Evolutionary conservation across 1,139 yeast genomes (phyloP).

Genomic region (Pichia sp.): DNA sequence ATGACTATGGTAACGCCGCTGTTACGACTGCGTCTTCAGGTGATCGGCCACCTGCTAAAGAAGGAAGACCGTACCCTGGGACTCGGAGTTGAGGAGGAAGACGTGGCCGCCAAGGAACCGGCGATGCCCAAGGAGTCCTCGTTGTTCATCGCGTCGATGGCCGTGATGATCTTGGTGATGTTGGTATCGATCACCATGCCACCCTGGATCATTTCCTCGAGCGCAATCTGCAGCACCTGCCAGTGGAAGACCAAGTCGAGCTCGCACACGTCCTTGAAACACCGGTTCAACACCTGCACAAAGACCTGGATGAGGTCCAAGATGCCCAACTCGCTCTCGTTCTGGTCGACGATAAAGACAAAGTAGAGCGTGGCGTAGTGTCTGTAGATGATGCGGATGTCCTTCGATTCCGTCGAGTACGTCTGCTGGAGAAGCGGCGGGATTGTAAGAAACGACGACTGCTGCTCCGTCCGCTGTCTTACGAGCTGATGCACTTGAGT

Average conservation of each 20-base stretch:
- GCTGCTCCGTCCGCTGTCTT: slow-evolving; percentile 61
- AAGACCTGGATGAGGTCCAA: slow-evolving; percentile 92
- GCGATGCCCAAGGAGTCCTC: slow-evolving; percentile 34
- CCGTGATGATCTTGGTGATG: slow-evolving; percentile 75
- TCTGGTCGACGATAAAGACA: slow-evolving; percentile 93
- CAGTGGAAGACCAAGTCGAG: slow-evolving; percentile 93
- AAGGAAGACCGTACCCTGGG: slow-evolving; percentile 10
- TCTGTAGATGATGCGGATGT: slow-evolving; percentile 84
- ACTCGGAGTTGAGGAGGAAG: slow-evolving; percentile 3
- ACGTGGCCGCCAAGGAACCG: not conserved
- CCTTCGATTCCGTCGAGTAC: slow-evolving; percentile 55
- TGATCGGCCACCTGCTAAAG: slow-evolving; percentile 24
- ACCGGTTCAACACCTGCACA: slow-evolving; percentile 89
- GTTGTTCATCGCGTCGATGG: slow-evolving; percentile 60
- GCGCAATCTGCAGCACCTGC: slow-evolving; percentile 90
- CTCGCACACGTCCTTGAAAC: slow-evolving; percentile 93
- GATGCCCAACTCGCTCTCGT: slow-evolving; percentile 91
- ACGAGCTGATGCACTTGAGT: slow-evolving; percentile 73
- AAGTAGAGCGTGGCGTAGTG: slow-evolving; percentile 93
- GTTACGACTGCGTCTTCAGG: not conserved
- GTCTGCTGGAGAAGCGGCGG: slow-evolving; percentile 52
- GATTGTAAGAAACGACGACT: slow-evolving; percentile 78
- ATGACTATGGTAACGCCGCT: not conserved
- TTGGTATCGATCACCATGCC: slow-evolving; percentile 99
- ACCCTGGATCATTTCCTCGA: slow-evolving; percentile 92